phyloP scores from a whole-genome alignment of 805 yeast species.

The Wickerhamiella nectarea region DNA sequence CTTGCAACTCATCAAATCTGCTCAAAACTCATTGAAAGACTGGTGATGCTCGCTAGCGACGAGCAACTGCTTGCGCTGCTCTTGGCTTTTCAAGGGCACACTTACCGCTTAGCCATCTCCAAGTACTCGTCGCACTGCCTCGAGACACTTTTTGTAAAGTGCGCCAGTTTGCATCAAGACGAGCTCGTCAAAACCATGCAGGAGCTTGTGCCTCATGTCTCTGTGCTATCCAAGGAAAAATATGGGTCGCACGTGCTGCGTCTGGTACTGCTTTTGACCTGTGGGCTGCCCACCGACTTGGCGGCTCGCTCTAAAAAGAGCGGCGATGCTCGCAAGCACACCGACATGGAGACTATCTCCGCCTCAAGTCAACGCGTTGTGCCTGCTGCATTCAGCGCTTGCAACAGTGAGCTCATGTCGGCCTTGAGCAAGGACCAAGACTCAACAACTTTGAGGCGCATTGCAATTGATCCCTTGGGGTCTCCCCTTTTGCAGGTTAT shows the following conservation, averaged over 20 bases:
- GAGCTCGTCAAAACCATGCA: conserved; percentile 44
- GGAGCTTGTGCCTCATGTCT: conserved; percentile 49
- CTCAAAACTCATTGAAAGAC: conserved; percentile 80
- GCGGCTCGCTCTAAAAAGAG: conserved; percentile 71
- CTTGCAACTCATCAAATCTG: conserved; percentile 89
- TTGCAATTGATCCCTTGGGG: conserved; percentile 65
- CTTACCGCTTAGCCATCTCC: conserved; percentile 64
- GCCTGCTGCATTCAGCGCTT: conserved; percentile 47
- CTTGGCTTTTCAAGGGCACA: conserved; percentile 57
- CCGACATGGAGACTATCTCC: conserved; percentile 30
- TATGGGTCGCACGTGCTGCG: conserved; percentile 85
- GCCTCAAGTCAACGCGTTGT: conserved; percentile 41
- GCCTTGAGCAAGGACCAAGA: conserved; percentile 23
- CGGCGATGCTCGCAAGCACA: conserved; percentile 65
- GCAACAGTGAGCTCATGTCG: conserved; percentile 25
- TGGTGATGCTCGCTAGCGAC: conserved; percentile 53
- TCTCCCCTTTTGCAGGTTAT: conserved; percentile 55
- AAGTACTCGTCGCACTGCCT: conserved; percentile 89
- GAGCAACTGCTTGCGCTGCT: conserved; percentile 53
- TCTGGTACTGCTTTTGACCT: conserved; percentile 49
- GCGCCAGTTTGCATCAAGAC: conserved; percentile 37
- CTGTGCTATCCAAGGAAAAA: conserved; percentile 51
- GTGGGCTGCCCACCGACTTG: conserved; percentile 60
- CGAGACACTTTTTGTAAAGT: conserved; percentile 67
- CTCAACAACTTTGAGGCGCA: conserved; percentile 46